Evolutionary conservation across 306 rosid genomes (phyloP), one percentile per base, ranked within the genome.

Genomic region (Sicyos edulis): DNA sequence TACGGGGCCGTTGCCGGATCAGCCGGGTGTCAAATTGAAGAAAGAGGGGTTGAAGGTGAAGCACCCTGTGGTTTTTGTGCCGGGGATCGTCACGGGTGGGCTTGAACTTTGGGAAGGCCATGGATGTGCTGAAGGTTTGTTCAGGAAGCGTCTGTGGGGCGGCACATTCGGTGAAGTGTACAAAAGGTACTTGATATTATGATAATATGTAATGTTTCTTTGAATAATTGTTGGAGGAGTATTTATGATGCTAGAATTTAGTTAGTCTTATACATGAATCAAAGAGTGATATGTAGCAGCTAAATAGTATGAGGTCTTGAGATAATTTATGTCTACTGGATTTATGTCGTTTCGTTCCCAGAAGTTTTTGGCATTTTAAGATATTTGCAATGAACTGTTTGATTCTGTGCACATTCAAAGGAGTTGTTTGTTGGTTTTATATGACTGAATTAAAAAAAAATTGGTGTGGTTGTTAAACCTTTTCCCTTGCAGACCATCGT

Each of bases 51-150:
- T 88, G 70, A 80, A 10, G 53, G 93, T 21, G 58, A 83, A 83
- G 81, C 96, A 90, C 17, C 96, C 96, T 49, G 95, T 90, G 79
- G 89, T 90, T 50, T 90, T 90, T 50, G 96, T 90, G 57, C 95
- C 95, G 0, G 92, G 95, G 13, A 90, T 90, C 44, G 95, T 90
- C 60, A 90, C 91, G 3, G 91, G 96, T 16, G 95, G 90, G 20
- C 96, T 90, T 21, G 95, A 90, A 47, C 80, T 90, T 7, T 90
- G 96, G 96, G 96, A 88, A 76, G 96, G 96, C 26, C 96, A 79
- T 40, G 88, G 78, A 15, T 90, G 92, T 73, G 84, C 95, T 0
- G 92, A 90, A 7, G 95, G 92, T 10, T 71, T 90, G 72, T 86
- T 90, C 80, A 77, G 96, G 72, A 90, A 90, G 68, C 83, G 92